Conservation (phyloP, 2,329 filamentous ascomycete genomes). For the Apiospora malaysiana region DNA sequence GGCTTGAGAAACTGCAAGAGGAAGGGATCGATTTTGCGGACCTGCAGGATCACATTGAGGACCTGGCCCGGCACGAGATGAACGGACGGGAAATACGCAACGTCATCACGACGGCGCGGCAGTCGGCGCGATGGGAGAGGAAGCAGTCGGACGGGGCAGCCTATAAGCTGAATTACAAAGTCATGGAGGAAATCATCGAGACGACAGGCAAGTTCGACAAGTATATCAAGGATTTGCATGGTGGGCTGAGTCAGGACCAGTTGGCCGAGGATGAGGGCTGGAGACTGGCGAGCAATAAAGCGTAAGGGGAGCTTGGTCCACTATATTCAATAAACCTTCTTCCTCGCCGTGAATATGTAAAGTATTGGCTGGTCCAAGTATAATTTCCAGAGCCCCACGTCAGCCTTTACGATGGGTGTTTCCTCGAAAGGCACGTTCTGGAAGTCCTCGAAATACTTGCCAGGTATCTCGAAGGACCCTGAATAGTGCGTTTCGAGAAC, state of each 20-base stretch:
- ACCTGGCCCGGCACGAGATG: conserved; percentile 28
- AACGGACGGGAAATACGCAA: conserved; percentile 51
- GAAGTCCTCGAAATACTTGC: conserved; percentile 32
- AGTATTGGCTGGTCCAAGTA: conserved; percentile 27
- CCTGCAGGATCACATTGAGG: not conserved
- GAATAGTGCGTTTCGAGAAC: conserved; percentile 32
- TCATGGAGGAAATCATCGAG: conserved; percentile 21
- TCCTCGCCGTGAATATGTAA: not conserved
- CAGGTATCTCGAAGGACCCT: conserved; percentile 32
- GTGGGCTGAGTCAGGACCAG: not conserved
- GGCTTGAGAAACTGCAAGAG: conserved; percentile 29
- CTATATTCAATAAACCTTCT: not conserved
- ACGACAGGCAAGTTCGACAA: conserved; percentile 23
- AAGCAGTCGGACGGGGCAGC: not conserved
- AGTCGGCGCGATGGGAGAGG: conserved; percentile 29
- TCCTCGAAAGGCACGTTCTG: conserved; percentile 32
- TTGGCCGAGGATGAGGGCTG: conserved; percentile 11
- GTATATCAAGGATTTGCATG: conserved; percentile 20
- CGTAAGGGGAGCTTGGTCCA: too few relatives aligned
- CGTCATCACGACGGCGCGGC: conserved; percentile 34
- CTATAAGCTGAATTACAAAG: conserved; percentile 20
- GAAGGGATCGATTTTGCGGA: conserved; percentile 8
- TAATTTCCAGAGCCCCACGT: conserved; percentile 33
- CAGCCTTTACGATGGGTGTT: conserved; percentile 28
- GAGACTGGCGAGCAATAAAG: not conserved